Conservation (phyloP, 306 rosid genomes). For the Vigna angularis region DNA sequence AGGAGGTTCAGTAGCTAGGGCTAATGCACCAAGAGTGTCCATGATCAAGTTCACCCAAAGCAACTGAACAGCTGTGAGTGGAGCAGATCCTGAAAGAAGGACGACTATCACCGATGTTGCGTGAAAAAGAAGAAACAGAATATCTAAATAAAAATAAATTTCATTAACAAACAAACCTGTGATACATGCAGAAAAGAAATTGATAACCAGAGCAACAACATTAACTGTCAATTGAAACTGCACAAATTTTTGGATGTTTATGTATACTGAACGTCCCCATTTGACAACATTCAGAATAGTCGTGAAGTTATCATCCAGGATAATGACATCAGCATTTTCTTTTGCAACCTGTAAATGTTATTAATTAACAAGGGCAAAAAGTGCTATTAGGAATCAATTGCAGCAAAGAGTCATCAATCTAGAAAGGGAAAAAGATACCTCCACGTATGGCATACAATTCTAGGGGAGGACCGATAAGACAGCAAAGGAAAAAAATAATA, state of each 20-base stretch:
- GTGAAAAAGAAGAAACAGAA: slow-evolving; percentile 34
- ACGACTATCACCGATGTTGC: slow-evolving; percentile 16
- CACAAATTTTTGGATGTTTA: slow-evolving; percentile 95
- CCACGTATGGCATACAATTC: background rate
- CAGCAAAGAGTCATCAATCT: slow-evolving; percentile 29
- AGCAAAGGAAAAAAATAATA: background rate
- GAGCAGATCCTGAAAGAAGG: slow-evolving; percentile 84
- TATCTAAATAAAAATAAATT: background rate
- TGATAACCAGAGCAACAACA: slow-evolving; percentile 85
- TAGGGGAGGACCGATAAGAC: background rate
- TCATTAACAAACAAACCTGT: slow-evolving; percentile 65
- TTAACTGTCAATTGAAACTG: slow-evolving; percentile 97
- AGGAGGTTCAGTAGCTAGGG: slow-evolving; percentile 98
- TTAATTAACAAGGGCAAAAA: slow-evolving; percentile 35
- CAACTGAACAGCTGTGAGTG: slow-evolving; percentile 94
- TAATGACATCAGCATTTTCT: slow-evolving; percentile 90
- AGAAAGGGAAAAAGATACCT: background rate
- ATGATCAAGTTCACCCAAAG: slow-evolving; percentile 99
- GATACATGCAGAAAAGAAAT: slow-evolving; percentile 90
- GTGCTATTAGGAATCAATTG: slow-evolving; percentile 11
- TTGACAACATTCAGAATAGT: slow-evolving; percentile 85
- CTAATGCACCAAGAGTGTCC: slow-evolving; percentile 99
- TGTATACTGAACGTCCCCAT: slow-evolving; percentile 98
- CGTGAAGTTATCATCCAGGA: slow-evolving; percentile 87
- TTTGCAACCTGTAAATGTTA: slow-evolving; percentile 80